Percentiles rank a stretch among this genome's conserved stretches.
phyloP scores from a whole-genome alignment of 148 eudicot genomes.

The Rhododendron kiyosumense region DNA sequence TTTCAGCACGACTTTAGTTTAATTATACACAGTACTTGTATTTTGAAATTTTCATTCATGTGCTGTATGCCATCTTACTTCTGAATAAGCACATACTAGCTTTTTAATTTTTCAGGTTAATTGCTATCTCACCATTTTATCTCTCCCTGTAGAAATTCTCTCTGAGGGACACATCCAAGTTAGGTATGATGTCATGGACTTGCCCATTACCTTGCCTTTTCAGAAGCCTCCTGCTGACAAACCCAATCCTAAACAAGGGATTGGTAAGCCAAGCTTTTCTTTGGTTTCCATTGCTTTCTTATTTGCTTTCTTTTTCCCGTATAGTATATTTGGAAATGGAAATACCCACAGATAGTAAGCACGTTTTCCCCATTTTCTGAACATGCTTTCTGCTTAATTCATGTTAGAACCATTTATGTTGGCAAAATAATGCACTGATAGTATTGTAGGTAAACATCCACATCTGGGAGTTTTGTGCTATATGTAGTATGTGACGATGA shows the following conservation, averaged over 20 bases:
- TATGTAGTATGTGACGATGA: neutral
- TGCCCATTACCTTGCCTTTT: conserved; percentile 73
- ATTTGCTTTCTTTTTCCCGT: neutral
- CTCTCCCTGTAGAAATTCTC: conserved; percentile 34
- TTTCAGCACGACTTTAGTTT: neutral
- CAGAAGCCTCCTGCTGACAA: conserved; percentile 89
- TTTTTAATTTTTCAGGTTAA: neutral
- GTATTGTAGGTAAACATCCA: neutral
- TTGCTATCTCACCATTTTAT: neutral
- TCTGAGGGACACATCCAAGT: conserved; percentile 62
- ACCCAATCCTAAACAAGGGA: conserved; percentile 97
- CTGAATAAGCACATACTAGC: neutral
- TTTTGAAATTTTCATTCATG: neutral
- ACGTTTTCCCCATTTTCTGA: neutral
- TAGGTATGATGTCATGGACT: conserved; percentile 74
- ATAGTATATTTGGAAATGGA: neutral
- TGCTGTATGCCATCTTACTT: neutral
- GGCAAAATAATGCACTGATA: neutral
- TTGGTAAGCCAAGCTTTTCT: conserved; percentile 44
- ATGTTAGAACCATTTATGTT: neutral
- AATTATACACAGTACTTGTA: neutral
- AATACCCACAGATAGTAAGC: neutral
- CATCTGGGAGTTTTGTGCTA: neutral
- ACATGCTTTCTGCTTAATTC: neutral
- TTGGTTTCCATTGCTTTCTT: conserved; percentile 1